Base-by-base conservation (phyloP, 1,139 yeast species). In the Yamadazyma blattariae region DNA sequence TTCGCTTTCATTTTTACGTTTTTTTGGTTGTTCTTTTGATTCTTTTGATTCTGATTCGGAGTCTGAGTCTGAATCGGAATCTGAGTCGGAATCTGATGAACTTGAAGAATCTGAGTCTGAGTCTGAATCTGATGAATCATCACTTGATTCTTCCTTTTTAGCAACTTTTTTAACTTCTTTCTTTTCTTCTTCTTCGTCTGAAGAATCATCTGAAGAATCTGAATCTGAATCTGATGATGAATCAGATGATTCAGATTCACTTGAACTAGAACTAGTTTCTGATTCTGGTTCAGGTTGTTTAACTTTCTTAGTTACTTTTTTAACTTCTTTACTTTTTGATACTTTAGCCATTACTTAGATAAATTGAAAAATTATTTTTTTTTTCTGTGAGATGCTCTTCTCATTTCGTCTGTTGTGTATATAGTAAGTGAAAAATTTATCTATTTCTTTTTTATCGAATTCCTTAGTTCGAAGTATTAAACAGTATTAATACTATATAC, bases 1-100 rank as follows among this genome's bases (percentile, higher is more conserved):
- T 12, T 48, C 52, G 27, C 51, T 51, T 24, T 60, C 69, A 32
- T 59, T 57, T 50, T 62, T 64, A 50, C 71, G 64, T 52, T 65
- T 64, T 48, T 56, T 57, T 16, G 61, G 42, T 15, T 44, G 36
- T 37, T 48, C 47, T 32, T 48, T 46, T 35, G 50, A 56, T 21
- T 48, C 46, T 8, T 17, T 16, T 31, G 32, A 35, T 6, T 32
- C 17, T 31, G 55, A 57, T 26, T 57, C 43, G 17, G 54, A 63
- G 25, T 63, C 52, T 38, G 56, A 65, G 31, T 65, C 52, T 13
- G 47, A 42, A 13, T 25, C 36, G 2, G 37, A 32, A 24, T 34
- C 39, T 12, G 45, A 38, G 35, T 37, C 63, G 30, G 67, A 56
- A 36, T 56, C 61, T 25, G 67, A 56, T 25, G 49, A 58, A 29